Base-by-base conservation (phyloP, 306 rosid species). In the Corylus americana region DNA sequence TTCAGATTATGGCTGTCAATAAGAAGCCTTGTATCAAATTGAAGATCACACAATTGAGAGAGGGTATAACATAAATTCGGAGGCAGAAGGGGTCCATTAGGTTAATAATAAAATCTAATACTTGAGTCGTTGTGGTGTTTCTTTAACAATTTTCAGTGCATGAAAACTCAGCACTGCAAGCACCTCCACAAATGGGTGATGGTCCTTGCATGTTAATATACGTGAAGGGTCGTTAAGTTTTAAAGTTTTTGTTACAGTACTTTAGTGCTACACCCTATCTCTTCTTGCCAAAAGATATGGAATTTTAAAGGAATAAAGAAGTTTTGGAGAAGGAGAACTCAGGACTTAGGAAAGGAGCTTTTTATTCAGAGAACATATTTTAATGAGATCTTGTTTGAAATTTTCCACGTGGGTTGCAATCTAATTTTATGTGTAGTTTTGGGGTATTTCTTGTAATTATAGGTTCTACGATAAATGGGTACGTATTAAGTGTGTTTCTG, bases 1-100 rank as follows among this genome's bases (percentile, higher is more conserved):
- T 13, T 78, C 59, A 81, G 71, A 83, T 20, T 45, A 71, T 82
- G 66, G 81, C 78, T 77, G 51, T 75, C 77, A 78, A 49, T 57
- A 31, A 64, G 71, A 76, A 72, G 42, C 55, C 78, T 64, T 69
- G 66, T 31, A 68, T 70, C 45, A 77, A 74, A 78, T 81, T 70
- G 78, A 76, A 77, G 73, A 74, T 55, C 37, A 68, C 44, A 70
- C 14, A 66, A 9, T 45, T 5, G 7, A 55, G 5, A 61, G 53
- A 10, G 53, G 53, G 11, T 49, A 49, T 49, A 2, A 49, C 53
- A 49, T 49, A 9, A 10, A 11, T 12, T 49, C 3, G 11, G 3
- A 59, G 37, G 70, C 48, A 64, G 70, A 17, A 13, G n/a, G 31
- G 44, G 20, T 39, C 29, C 72, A 42, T 67, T 44, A 10, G 11